Evolutionary conservation across 106 monocot species (phyloP).

Genomic region (Ottelia alismoides): DNA sequence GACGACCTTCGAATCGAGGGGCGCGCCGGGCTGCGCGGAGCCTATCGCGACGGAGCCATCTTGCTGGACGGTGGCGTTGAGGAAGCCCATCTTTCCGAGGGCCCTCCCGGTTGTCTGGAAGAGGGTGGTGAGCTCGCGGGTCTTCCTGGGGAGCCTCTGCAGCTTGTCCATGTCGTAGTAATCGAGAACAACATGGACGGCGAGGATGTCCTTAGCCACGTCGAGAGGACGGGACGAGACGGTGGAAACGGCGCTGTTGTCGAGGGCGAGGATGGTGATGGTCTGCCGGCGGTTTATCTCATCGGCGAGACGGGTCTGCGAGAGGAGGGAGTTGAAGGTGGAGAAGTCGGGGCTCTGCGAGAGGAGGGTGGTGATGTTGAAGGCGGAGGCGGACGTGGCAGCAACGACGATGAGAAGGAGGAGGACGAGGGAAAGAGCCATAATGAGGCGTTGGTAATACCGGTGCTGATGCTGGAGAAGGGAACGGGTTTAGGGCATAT

Average conservation of each 20-base stretch:
- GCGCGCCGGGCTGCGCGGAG: slow-evolving; percentile 9
- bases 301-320: slow-evolving; percentile 7
- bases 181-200: slow-evolving; percentile 19
- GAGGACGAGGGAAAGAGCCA: slow-evolving; percentile 2
- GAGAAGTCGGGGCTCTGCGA: slow-evolving; percentile 4
- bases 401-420: slow-evolving; percentile 2
- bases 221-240: not conserved
- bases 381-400: slow-evolving; percentile 5
- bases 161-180: slow-evolving; percentile 15
- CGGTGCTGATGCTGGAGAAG: too few species aligned
- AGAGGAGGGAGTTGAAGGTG: slow-evolving; percentile 11
- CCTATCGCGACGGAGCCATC: not conserved
- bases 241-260: slow-evolving; percentile 4
- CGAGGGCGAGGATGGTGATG: slow-evolving; percentile 15
- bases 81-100: slow-evolving; percentile 8
- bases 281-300: slow-evolving; percentile 14
- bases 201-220: slow-evolving; percentile 10
- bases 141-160: not conserved
- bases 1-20: slow-evolving; percentile 1
- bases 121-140: slow-evolving; percentile 11
- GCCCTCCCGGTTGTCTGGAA: slow-evolving; percentile 7
- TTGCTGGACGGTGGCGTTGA: not conserved
- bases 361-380: slow-evolving; percentile 18
- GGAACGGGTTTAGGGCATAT: too few species aligned
- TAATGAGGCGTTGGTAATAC: too few species aligned